Evolutionary conservation across 768 basidiomycete genomes (phyloP).

Genomic region (Auricularia sp.): DNA sequence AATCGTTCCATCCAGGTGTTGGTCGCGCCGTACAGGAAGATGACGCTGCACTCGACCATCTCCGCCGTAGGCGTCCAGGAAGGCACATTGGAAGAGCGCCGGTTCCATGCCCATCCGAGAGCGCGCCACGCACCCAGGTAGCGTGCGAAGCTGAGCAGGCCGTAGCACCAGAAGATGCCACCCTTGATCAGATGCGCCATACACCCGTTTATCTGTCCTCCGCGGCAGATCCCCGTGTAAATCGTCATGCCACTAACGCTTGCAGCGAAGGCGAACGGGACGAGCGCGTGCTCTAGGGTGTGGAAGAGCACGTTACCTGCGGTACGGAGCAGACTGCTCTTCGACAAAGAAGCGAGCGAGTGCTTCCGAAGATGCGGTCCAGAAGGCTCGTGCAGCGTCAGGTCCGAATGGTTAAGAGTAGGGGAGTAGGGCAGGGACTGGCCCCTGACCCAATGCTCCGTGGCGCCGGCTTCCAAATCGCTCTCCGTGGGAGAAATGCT

Average conservation of each 20-base stretch:
- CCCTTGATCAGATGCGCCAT: conserved; percentile 92
- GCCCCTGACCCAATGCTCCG: not conserved
- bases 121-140: conserved; percentile 83
- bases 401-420: not conserved
- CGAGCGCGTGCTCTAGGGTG: conserved; percentile 47
- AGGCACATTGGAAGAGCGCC: conserved; percentile 28
- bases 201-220: conserved; percentile 68
- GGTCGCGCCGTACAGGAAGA: conserved; percentile 80
- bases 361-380: not conserved
- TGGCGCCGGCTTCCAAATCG: not conserved
- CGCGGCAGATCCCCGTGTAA: conserved; percentile 83
- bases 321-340: not conserved
- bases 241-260: conserved; percentile 60
- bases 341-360: conserved; percentile 29
- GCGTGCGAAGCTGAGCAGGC: conserved; percentile 82
- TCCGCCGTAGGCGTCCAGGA: conserved; percentile 40
- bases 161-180: conserved; percentile 87
- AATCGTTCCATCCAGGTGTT: conserved; percentile 98
- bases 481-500: not conserved
- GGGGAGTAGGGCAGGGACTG: not conserved
- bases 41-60: conserved; percentile 66
- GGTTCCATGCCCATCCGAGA: conserved; percentile 94
- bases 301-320: conserved; percentile 36
- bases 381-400: not conserved
- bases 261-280: conserved; percentile 62